A percentile compares a stretch with the other conserved stretches of the same genome.
Evolutionary conservation across 2,329 filamentous ascomycete genomes (phyloP).

Genomic region (Pochonia chlamydosporia): DNA sequence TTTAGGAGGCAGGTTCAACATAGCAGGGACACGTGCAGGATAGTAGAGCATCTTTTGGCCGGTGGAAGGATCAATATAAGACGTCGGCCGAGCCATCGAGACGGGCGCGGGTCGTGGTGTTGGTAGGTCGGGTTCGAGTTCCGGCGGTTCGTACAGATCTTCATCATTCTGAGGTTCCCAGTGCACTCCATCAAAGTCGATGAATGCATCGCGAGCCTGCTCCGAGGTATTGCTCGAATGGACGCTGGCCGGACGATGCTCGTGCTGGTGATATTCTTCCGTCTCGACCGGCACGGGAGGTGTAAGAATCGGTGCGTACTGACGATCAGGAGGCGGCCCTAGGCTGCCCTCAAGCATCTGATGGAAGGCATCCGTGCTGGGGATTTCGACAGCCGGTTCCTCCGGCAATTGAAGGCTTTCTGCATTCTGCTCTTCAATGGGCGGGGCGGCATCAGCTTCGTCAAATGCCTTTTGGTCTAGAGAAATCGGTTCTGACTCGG

Average conservation of each 20-base stretch:
- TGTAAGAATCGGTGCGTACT: not conserved
- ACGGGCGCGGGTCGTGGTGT: conserved; percentile 19
- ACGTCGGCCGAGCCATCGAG: conserved; percentile 39
- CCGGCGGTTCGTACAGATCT: conserved; percentile 16
- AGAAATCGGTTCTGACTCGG: conserved; percentile 48
- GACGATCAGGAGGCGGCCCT: conserved; percentile 1
- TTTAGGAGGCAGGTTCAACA: conserved; percentile 87
- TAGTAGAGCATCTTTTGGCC: conserved; percentile 88
- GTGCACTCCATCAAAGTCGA: conserved; percentile 78
- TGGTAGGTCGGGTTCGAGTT: conserved; percentile 14
- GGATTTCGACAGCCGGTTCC: conserved; percentile 24
- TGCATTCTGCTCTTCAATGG: conserved; percentile 33
- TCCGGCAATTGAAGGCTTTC: conserved; percentile 18
- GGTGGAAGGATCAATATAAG: conserved; percentile 57
- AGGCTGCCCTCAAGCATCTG: conserved; percentile 24
- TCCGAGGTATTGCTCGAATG: conserved; percentile 57
- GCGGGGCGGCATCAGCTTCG: conserved; percentile 40
- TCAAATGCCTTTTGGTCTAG: conserved; percentile 48
- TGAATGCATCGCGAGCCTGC: conserved; percentile 63
- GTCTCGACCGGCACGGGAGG: not conserved
- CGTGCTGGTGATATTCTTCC: conserved; percentile 5
- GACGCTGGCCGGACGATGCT: conserved; percentile 34
- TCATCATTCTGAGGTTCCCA: conserved; percentile 50
- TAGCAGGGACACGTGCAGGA: conserved; percentile 86
- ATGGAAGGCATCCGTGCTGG: conserved; percentile 26